phyloP scores from a whole-genome alignment of 371 early-diverging fungal species.

The Haplosporangium sp. region DNA sequence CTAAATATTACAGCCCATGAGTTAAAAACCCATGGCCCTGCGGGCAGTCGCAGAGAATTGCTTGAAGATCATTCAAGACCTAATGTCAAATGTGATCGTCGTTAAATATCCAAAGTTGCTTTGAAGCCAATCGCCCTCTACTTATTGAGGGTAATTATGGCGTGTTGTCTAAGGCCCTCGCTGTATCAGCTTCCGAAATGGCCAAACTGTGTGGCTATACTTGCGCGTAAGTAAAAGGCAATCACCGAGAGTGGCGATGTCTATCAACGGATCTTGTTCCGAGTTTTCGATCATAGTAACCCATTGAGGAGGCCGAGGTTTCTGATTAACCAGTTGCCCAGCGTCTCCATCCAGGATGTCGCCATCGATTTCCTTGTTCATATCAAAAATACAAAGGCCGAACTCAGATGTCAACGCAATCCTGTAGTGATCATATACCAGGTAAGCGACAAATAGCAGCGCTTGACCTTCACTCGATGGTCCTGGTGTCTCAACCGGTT shows the following conservation, averaged over 20 bases:
- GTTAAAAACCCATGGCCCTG: too few relatives aligned
- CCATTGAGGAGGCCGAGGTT: constrained; percentile 1
- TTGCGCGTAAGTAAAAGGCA: constrained; percentile 20
- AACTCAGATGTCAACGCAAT: constrained; percentile 20
- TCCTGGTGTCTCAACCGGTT: neutral
- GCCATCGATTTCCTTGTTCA: constrained; percentile 15
- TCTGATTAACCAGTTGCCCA: neutral
- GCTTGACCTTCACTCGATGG: neutral
- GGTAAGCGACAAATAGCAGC: constrained; percentile 27
- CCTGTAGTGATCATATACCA: constrained; percentile 42
- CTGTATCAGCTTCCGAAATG: constrained; percentile 11
- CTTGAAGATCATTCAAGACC: too few relatives aligned
- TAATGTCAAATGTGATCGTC: too few relatives aligned
- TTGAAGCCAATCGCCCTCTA: too few relatives aligned
- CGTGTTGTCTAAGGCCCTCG: neutral
- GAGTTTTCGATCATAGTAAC: constrained; percentile 16
- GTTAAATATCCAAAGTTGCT: too few relatives aligned
- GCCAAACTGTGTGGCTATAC: constrained; percentile 22
- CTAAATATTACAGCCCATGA: too few relatives aligned
- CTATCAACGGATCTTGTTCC: constrained; percentile 15
- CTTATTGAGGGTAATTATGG: too few relatives aligned
- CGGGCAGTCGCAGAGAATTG: too few relatives aligned
- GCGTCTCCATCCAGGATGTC: neutral
- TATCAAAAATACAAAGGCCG: constrained; percentile 33
- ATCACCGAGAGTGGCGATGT: constrained; percentile 35